Evolutionary conservation across 2,329 filamentous ascomycete genomes (phyloP).

Genomic region (Erysiphe pulchra): DNA sequence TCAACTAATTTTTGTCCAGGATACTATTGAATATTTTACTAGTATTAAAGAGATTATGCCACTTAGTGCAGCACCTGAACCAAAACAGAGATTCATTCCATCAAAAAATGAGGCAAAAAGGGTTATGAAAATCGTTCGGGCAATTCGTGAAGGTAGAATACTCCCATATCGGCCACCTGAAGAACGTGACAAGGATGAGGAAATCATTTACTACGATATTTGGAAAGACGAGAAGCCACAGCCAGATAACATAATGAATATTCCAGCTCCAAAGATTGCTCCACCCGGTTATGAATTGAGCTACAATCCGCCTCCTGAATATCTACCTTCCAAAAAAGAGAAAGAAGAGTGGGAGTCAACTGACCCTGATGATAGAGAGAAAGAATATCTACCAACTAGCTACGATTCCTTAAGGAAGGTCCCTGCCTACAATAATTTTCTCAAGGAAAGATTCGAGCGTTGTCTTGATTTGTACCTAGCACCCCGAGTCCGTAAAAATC

Average conservation of each 20-base stretch:
- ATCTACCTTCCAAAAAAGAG: slow-evolving; percentile 68
- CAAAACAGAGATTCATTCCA: slow-evolving; percentile 82
- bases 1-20: slow-evolving; percentile 18
- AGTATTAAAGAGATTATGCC: slow-evolving; percentile 84
- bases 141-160: slow-evolving; percentile 83
- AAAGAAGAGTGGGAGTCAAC: slow-evolving; percentile 60
- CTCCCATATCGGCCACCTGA: slow-evolving; percentile 62
- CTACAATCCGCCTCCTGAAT: slow-evolving; percentile 89
- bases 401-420: slow-evolving; percentile 72
- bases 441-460: slow-evolving; percentile 90
- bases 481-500: slow-evolving; percentile 72
- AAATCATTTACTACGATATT: slow-evolving; percentile 52
- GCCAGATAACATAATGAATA: slow-evolving; percentile 74
- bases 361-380: slow-evolving; percentile 77
- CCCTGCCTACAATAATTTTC: slow-evolving; percentile 66
- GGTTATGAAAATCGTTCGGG: slow-evolving; percentile 89
- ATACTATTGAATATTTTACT: slow-evolving; percentile 85
- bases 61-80: slow-evolving; percentile 77
- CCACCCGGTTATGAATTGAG: slow-evolving; percentile 88
- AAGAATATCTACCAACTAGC: slow-evolving; percentile 62
- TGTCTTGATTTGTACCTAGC: slow-evolving; percentile 90
- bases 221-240: slow-evolving; percentile 81
- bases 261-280: slow-evolving; percentile 77
- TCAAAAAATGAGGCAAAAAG: slow-evolving; percentile 94
- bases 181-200: slow-evolving; percentile 43